These are phyloP conservation scores for Podaxis sp. DNA, from an alignment of 768 basidiomycete genomes.

Conservation along the genomic window DNA sequence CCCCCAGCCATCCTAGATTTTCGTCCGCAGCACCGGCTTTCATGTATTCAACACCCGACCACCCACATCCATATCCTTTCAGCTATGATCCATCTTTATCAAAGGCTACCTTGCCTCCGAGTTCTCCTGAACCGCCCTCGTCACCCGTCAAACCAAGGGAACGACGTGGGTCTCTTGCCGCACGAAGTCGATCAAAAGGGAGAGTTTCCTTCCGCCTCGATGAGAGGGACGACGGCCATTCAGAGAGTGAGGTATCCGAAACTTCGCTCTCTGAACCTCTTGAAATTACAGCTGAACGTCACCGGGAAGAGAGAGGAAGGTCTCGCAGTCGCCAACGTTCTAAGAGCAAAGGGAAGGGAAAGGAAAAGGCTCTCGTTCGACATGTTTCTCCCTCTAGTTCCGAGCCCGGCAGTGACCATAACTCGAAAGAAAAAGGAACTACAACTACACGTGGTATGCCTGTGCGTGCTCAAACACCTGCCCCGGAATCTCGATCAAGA, in stretches of 20 bases:
- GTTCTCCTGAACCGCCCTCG: conserved; percentile 45
- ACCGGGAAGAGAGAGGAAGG: not conserved
- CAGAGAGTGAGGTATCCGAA: conserved; percentile 16
- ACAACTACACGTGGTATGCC: not conserved
- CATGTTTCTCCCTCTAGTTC: not conserved
- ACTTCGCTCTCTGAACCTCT: conserved; percentile 6
- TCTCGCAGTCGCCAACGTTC: not conserved
- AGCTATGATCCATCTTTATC: conserved; percentile 48
- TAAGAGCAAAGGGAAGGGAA: conserved; percentile 18
- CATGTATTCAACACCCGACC: conserved; percentile 19
- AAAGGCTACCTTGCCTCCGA: conserved; percentile 49
- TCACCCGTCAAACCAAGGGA: conserved; percentile 32
- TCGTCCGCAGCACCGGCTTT: conserved; percentile 10
- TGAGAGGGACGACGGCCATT: conserved; percentile 23
- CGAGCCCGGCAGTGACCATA: conserved; percentile 9
- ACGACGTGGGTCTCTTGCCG: conserved; percentile 38
- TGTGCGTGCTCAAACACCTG: not conserved
- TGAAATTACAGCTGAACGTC: conserved; percentile 1
- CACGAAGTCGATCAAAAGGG: conserved; percentile 52
- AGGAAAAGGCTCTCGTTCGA: conserved; percentile 7
- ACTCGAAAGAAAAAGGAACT: not conserved
- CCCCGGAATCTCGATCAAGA: not conserved
- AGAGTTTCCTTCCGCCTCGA: conserved; percentile 58
- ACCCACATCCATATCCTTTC: conserved; percentile 19
- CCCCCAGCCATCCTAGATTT: conserved; percentile 7